phyloP scores from a whole-genome alignment of 2,329 filamentous ascomycete species.

The Xylariaceae sp. region DNA sequence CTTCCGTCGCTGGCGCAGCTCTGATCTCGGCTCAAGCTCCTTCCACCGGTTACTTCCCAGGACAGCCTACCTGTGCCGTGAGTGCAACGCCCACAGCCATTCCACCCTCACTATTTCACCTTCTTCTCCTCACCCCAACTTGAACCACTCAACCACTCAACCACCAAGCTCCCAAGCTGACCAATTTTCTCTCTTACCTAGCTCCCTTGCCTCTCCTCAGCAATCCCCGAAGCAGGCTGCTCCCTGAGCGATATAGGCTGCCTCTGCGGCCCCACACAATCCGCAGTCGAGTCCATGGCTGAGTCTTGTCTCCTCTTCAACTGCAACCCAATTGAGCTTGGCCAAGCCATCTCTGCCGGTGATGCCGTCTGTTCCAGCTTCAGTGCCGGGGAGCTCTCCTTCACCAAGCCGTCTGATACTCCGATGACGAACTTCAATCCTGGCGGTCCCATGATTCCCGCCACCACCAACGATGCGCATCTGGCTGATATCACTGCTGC shows the following conservation, averaged over 20 bases:
- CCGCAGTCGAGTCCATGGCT: constrained; percentile 26
- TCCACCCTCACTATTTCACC: not conserved
- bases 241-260: constrained; percentile 43
- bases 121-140: too few relatives aligned
- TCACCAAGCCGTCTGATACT: constrained; percentile 8
- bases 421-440: not conserved
- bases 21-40: constrained; percentile 30
- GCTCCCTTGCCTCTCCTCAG: constrained; percentile 44
- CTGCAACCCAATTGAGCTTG: constrained; percentile 30
- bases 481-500: constrained; percentile 7
- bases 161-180: constrained; percentile 1
- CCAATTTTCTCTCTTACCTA: constrained; percentile 17
- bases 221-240: constrained; percentile 46
- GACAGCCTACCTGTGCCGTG: constrained; percentile 36
- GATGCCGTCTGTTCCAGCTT: constrained; percentile 29
- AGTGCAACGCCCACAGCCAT: constrained; percentile 12
- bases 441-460: constrained; percentile 2
- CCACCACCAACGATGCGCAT: constrained; percentile 3
- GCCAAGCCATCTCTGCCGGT: constrained; percentile 27
- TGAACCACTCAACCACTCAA: too few relatives aligned
- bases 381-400: constrained; percentile 22
- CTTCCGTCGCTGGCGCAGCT: constrained; percentile 23
- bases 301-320: constrained; percentile 15
- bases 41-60: constrained; percentile 27
- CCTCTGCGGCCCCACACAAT: constrained; percentile 43